Conservation (phyloP, 305 asterid species). For the Fraxinus platypoda region DNA sequence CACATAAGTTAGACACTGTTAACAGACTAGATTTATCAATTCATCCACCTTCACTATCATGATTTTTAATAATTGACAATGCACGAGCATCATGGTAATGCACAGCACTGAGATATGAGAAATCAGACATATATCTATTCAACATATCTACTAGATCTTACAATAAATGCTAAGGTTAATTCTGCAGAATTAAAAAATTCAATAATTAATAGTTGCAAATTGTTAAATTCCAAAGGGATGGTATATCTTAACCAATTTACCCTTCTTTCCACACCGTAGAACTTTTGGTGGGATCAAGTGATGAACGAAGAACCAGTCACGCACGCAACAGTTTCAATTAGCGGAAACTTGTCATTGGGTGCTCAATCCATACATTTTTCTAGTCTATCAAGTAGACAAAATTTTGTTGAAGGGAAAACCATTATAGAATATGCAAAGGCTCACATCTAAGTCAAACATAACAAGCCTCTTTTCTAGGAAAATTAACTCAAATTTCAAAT, state of each 20-base stretch:
- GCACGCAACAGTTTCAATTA: background rate
- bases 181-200: background rate
- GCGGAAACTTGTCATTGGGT: slow-evolving; percentile 3
- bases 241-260: background rate
- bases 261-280: background rate
- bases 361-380: background rate
- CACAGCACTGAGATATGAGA: background rate
- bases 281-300: background rate
- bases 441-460: background rate
- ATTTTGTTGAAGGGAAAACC: background rate
- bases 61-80: background rate
- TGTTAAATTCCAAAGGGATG: background rate
- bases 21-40: background rate
- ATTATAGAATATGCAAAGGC: background rate
- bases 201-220: background rate
- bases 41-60: background rate
- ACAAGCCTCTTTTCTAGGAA: background rate
- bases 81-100: background rate
- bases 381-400: background rate
- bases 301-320: background rate
- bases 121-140: background rate
- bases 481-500: background rate
- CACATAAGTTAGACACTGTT: background rate
- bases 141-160: background rate
- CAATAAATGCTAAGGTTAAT: background rate